A percentile compares a stretch with the other conserved stretches of the same genome.
Conservation (phyloP, 352 stramenopile species). For the Phytophthora fragariae region DNA sequence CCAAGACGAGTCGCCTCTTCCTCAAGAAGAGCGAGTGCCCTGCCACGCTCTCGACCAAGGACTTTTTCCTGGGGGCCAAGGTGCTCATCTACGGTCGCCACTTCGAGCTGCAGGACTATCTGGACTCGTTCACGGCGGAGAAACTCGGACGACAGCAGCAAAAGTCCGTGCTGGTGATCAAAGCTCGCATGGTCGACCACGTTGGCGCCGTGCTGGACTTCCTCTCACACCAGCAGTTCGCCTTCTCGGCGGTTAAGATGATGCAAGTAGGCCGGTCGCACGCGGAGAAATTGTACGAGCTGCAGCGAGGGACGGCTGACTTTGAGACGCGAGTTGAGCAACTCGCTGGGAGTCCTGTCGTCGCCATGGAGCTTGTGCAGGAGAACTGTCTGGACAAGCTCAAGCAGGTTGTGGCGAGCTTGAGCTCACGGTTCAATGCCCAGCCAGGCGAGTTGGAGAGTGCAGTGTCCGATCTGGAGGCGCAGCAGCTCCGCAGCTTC, state of each 20-base stretch:
- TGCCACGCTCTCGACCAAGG: slow-evolving; percentile 59
- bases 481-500: slow-evolving; percentile 65
- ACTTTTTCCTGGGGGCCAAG: slow-evolving; percentile 89
- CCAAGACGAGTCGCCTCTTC: slow-evolving; percentile 90
- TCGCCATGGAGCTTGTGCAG: slow-evolving; percentile 82
- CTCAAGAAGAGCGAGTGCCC: slow-evolving; percentile 92
- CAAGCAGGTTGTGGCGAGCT: slow-evolving; percentile 56
- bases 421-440: slow-evolving; percentile 54
- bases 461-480: slow-evolving; percentile 58
- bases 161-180: slow-evolving; percentile 73
- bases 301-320: slow-evolving; percentile 43
- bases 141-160: slow-evolving; percentile 76
- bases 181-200: slow-evolving; percentile 56
- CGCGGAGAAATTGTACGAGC: slow-evolving; percentile 66
- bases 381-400: slow-evolving; percentile 74
- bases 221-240: slow-evolving; percentile 76
- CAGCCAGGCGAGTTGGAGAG: slow-evolving; percentile 59
- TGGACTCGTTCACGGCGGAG: slow-evolving; percentile 80
- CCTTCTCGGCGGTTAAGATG: slow-evolving; percentile 84
- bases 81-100: slow-evolving; percentile 83
- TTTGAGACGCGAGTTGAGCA: slow-evolving; percentile 51
- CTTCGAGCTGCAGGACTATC: slow-evolving; percentile 87
- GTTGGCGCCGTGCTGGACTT: slow-evolving; percentile 62
- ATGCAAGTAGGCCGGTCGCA: slow-evolving; percentile 52
- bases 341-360: slow-evolving; percentile 45